Evolutionary conservation across 2,329 filamentous ascomycete genomes (phyloP).

Genomic region (Ophiostoma sp.): DNA sequence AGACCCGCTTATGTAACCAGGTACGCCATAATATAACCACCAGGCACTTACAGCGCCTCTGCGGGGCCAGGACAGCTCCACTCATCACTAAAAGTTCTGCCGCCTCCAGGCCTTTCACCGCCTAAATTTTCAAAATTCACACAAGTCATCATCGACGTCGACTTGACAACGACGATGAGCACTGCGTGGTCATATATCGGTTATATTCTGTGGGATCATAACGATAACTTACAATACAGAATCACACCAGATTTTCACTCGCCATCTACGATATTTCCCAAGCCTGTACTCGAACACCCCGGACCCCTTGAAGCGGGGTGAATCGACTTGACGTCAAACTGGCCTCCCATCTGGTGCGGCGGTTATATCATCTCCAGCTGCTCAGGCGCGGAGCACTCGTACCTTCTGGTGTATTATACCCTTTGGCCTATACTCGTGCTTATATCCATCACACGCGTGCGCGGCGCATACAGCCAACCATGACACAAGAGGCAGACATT

Average conservation of each 20-base stretch:
- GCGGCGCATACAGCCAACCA: not conserved
- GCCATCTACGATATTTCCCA: no score
- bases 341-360: conserved; percentile 17
- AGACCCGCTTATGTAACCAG: not conserved
- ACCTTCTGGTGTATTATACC: not conserved
- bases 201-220: no score
- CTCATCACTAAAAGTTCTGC: conserved; percentile 19
- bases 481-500: not conserved
- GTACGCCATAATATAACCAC: not conserved
- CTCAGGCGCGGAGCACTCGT: not conserved
- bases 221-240: no score
- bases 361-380: conserved; percentile 4
- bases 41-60: not conserved
- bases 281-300: not conserved
- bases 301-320: not conserved
- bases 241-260: no score
- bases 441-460: not conserved
- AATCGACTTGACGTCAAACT: not conserved
- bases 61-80: not conserved
- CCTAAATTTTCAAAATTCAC: conserved; percentile 19
- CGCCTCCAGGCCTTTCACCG: conserved; percentile 13
- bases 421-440: not conserved
- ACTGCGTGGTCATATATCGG: not conserved
- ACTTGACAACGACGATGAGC: not conserved
- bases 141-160: not conserved